Evolutionary conservation across 2,329 filamentous ascomycete species (phyloP), one percentile per base, ranked within the genome.

Genomic region (Calonectria henricotiae): DNA sequence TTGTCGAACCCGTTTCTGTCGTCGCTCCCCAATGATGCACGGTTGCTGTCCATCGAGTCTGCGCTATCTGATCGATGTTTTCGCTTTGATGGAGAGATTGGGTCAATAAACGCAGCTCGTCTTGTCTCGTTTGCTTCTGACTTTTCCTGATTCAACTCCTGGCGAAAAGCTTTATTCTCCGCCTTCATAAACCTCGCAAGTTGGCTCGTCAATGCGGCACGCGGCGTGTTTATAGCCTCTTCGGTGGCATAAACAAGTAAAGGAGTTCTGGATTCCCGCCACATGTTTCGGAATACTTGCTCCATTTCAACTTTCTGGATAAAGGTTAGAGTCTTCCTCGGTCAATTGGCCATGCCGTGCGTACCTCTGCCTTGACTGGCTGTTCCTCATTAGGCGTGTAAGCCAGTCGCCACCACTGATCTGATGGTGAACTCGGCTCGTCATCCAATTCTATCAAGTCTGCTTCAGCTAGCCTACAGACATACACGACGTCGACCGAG

Each of bases 401-500:
- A 41, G 84, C 81, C 54, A 90, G 80, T 72, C 85, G 85, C 88
- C 88, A 90, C 88, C 88, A 90, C 75, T 89, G 88, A 63, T 89
- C 87, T 17, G 71, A 72, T 4, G 77, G 69, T 25, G 75, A 72
- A 30, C 72, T 73, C 3, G 80, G 62, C 4, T 72, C 69, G 37
- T 81, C 83, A 1, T 79, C 82, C n/a, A 86, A 58, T 17, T 87
- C 84, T 61, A 85, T 84, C 37, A 86, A 75, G 62, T 85, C 81
- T 5, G 79, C 77, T 65, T 84, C 83, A 17, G 81, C 75, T 43
- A 84, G 81, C 68, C 82, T 83, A 73, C 88, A 89, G 39, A 90
- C 80, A 72, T 88, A 90, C 11, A 86, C 82, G 1, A 87, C 79
- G 61, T 86, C 84, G 13, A 81, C 79, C 0, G 82, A 82, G 13